A percentile compares a stretch with the other conserved stretches of the same genome.
Conservation (phyloP, 2,329 filamentous ascomycete species). For the Xylariaceae sp. region DNA sequence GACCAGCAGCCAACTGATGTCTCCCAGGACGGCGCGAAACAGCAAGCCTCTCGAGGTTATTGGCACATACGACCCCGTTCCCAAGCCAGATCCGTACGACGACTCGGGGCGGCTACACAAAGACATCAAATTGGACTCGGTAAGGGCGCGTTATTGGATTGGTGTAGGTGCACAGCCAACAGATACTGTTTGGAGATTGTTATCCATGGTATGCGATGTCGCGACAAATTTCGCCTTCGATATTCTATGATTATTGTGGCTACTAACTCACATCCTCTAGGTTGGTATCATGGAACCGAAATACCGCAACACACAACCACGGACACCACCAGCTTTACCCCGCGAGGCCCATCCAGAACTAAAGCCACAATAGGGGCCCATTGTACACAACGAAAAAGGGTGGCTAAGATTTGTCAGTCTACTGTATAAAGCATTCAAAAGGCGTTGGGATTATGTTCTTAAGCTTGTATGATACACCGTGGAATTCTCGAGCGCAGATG, state of each 20-base stretch:
- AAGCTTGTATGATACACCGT: conserved; percentile 17
- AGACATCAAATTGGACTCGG: conserved; percentile 84
- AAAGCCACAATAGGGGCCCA: conserved; percentile 4
- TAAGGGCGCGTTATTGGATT: conserved; percentile 90
- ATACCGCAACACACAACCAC: conserved; percentile 39
- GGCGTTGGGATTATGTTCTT: conserved; percentile 13
- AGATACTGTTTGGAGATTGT: conserved; percentile 83
- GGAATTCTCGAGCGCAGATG: too few species aligned
- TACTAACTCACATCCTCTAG: conserved; percentile 19
- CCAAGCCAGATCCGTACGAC: conserved; percentile 66
- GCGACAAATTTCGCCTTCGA: not conserved
- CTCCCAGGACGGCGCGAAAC: conserved; percentile 77
- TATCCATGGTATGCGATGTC: conserved; percentile 71
- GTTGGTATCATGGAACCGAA: conserved; percentile 49
- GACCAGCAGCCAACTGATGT: conserved; percentile 3
- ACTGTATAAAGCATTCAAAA: conserved; percentile 22
- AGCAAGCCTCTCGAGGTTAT: conserved; percentile 93
- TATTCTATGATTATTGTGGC: conserved; percentile 3
- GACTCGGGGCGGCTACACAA: conserved; percentile 77
- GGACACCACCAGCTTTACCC: conserved; percentile 36
- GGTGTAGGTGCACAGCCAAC: conserved; percentile 95
- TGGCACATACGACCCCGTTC: conserved; percentile 74
- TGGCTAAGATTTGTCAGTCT: conserved; percentile 20
- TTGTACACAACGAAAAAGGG: not conserved
- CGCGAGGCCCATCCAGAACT: conserved; percentile 18